These are phyloP conservation scores for Scedosporium boydii DNA, from an alignment of 2,329 filamentous ascomycete species.

Conservation along the genomic window DNA sequence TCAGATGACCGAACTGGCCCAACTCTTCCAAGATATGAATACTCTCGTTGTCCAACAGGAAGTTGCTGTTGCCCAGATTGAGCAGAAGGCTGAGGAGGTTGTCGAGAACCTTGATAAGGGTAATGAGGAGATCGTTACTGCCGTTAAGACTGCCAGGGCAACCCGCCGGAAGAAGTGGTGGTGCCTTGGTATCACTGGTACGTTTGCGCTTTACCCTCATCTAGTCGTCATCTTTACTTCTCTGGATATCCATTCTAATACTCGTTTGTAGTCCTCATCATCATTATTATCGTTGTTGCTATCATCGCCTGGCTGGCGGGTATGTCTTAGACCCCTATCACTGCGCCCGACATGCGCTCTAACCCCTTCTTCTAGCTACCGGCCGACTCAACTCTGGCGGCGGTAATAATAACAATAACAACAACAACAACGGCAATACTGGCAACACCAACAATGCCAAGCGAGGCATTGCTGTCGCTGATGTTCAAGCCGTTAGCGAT, in stretches of 20 bases:
- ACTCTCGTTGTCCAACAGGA: conserved; percentile 81
- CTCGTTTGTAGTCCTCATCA: conserved; percentile 34
- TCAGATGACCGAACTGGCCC: conserved; percentile 77
- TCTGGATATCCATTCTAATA: conserved; percentile 14
- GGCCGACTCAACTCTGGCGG: conserved; percentile 12
- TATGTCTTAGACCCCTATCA: background rate
- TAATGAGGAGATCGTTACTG: conserved; percentile 73
- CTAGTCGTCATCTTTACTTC: background rate
- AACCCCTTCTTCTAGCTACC: conserved; percentile 25
- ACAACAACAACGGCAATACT: conserved; percentile 16
- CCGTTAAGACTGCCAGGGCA: conserved; percentile 69
- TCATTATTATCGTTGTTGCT: conserved; percentile 41
- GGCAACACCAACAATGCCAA: conserved; percentile 12
- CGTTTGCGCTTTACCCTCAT: conserved; percentile 14
- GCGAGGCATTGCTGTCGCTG: conserved; percentile 4
- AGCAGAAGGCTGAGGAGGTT: conserved; percentile 78
- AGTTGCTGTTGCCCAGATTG: conserved; percentile 67
- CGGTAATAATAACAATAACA: conserved; percentile 15
- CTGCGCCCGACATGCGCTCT: background rate
- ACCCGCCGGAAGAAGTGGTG: conserved; percentile 95
- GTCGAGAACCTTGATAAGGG: conserved; percentile 76
- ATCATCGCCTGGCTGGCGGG: conserved; percentile 36
- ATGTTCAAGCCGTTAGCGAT: background rate
- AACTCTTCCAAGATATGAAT: conserved; percentile 86
- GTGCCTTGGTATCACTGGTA: conserved; percentile 67